phyloP scores from a whole-genome alignment of 805 yeast genomes.

The Saccharomycopsis synnaedendra region DNA sequence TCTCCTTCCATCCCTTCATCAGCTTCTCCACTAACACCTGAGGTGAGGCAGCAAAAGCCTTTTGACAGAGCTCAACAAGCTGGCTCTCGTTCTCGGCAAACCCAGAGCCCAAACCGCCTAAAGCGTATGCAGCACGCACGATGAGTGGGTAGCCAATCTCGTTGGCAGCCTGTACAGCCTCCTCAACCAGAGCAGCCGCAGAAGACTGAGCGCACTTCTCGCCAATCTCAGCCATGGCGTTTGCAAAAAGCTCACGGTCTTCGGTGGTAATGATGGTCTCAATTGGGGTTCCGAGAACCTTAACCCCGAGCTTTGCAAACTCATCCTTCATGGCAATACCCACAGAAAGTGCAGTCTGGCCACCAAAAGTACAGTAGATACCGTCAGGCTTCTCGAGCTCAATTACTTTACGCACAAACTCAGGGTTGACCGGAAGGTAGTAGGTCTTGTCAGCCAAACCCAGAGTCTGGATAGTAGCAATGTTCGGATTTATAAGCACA shows the following conservation, averaged over 20 bases:
- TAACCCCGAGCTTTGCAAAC: slow-evolving; percentile 82
- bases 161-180: slow-evolving; percentile 76
- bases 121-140: slow-evolving; percentile 94
- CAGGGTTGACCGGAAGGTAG: slow-evolving; percentile 95
- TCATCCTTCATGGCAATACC: slow-evolving; percentile 95
- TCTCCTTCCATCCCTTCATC: slow-evolving; percentile 99
- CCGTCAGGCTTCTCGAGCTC: slow-evolving; percentile 95
- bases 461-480: slow-evolving; percentile 97
- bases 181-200: slow-evolving; percentile 70
- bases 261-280: slow-evolving; percentile 95
- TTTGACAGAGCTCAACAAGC: slow-evolving; percentile 71
- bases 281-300: slow-evolving; percentile 93
- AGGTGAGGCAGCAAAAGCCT: slow-evolving; percentile 92
- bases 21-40: slow-evolving; percentile 93
- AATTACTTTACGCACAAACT: slow-evolving; percentile 91
- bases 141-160: slow-evolving; percentile 91
- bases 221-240: slow-evolving; percentile 87
- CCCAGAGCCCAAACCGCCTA: slow-evolving; percentile 98
- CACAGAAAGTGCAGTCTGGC: slow-evolving; percentile 94
- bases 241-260: slow-evolving; percentile 92
- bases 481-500: slow-evolving; percentile 90
- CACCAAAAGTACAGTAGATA: slow-evolving; percentile 94
- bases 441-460: slow-evolving; percentile 97
- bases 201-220: slow-evolving; percentile 94
- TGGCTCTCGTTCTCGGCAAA: slow-evolving; percentile 85